Conservation (phyloP, 352 stramenopile species). For the Globisporangium barbulae region DNA sequence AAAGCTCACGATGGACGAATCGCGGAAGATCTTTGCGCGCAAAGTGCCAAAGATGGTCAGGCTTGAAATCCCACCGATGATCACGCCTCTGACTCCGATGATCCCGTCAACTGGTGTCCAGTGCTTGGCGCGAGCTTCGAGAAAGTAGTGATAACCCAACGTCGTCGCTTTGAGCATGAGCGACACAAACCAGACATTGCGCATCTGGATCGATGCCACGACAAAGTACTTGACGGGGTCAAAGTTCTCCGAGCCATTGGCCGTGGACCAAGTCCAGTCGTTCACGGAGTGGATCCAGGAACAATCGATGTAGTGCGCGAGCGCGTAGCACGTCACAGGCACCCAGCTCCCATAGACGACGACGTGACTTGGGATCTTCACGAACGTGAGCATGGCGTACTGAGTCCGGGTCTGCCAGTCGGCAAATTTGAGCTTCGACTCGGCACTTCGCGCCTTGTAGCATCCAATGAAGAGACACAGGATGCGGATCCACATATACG, state of each 20-base stretch:
- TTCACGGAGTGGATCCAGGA: slow-evolving; percentile 22
- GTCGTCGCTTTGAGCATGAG: slow-evolving; percentile 19
- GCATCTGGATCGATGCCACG: slow-evolving; percentile 31
- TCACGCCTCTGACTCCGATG: slow-evolving; percentile 17
- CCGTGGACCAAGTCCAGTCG: slow-evolving; percentile 21
- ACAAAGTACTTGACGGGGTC: slow-evolving; percentile 19
- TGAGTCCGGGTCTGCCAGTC: slow-evolving; percentile 1
- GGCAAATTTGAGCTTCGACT: slow-evolving; percentile 11
- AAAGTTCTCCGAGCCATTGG: slow-evolving; percentile 22
- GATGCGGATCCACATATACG: slow-evolving; percentile 50
- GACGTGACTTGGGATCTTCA: too few species aligned
- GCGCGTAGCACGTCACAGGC: too few species aligned
- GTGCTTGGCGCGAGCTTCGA: neutral
- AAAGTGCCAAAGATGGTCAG: slow-evolving; percentile 23
- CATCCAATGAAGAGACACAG: slow-evolving; percentile 21
- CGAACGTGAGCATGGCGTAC: slow-evolving; percentile 11
- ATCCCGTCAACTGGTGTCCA: slow-evolving; percentile 20
- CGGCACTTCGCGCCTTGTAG: slow-evolving; percentile 15
- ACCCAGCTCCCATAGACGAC: too few species aligned
- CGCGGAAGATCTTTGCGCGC: slow-evolving; percentile 6
- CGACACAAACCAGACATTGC: slow-evolving; percentile 36
- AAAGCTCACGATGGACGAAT: slow-evolving; percentile 7
- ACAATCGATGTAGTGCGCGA: too few species aligned
- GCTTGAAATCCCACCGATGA: slow-evolving; percentile 22
- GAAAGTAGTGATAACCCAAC: slow-evolving; percentile 7